Evolutionary conservation across 148 eudicot genomes (phyloP), one percentile per base, ranked within the genome.

Genomic region (Persicaria maculosa): DNA sequence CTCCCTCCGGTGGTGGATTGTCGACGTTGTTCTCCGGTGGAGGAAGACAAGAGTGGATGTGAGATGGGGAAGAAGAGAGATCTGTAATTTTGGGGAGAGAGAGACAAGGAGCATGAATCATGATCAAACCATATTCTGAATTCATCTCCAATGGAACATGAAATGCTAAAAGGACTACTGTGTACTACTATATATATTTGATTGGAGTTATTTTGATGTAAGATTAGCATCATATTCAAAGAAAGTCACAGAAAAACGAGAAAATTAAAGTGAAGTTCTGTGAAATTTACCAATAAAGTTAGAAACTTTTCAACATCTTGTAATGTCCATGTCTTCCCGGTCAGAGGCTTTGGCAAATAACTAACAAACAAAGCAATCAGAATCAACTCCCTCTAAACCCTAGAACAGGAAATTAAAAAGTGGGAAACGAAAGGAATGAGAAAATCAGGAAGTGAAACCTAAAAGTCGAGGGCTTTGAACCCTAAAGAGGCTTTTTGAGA

Each of bases 331-430:
- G 77, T 79, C 75, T 80, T 94, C 69, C 97, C 97, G 0, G 97
- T 94, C 52, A 91, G 89, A n/a, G 96, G 98, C 84, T 91, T 97
- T 53, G 82, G 71, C 31, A 91, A 82, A 93, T 94, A 61, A 73
- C 20, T 58, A 7, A 74, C 14, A 75, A 9, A 72, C 6, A 43
- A 19, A n/a, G 2, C 8, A 22, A 15, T 9, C 48, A 65, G 16
- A 16, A 44, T 9, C 5, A 44, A 57, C 7, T 31, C 4, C 9
- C 4, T 2, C 36, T 2, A 65, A 8, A 59, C 65, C 47, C 46
- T 65, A 4, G 46, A 65, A 65, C 46, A 19, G 46, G 22, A 22
- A 22, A 22, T 0, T 0, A 15, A 15, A 31, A 31, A 65, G 1
- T 47, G 1, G 36, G 36, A 14, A 65, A 65, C 46, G 46, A 40